These are phyloP conservation scores for Aureobasidium musti DNA, from an alignment of 2,329 filamentous ascomycete genomes.

Conservation along the genomic window DNA sequence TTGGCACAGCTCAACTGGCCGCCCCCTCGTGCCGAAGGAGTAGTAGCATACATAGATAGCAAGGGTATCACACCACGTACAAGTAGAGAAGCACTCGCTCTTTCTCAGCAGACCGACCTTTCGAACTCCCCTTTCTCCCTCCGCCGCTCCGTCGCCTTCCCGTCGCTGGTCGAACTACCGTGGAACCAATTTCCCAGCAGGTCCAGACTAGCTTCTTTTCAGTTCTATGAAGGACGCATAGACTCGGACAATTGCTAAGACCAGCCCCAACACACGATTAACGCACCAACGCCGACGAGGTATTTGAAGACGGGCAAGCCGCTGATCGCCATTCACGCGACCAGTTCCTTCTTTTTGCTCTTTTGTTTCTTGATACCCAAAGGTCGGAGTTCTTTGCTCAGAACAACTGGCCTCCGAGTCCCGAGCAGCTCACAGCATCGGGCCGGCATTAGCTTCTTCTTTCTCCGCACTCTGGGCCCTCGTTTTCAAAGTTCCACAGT, in stretches of 20 bases:
- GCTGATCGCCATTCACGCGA: conserved; percentile 23
- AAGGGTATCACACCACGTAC: conserved; percentile 18
- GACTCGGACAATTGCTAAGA: conserved; percentile 29
- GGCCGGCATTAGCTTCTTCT: conserved; percentile 28
- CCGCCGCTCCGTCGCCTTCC: conserved; percentile 24
- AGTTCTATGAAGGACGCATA: conserved; percentile 30
- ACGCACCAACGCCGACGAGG: conserved; percentile 21
- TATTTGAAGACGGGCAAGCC: conserved; percentile 7
- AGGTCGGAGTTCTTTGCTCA: conserved; percentile 17
- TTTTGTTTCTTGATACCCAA: conserved; percentile 23
- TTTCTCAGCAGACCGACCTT: conserved; percentile 3
- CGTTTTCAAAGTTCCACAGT: conserved; percentile 38
- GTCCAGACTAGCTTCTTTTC: conserved; percentile 28
- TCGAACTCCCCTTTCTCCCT: conserved; percentile 30
- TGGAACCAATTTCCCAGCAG: conserved; percentile 24
- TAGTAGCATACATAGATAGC: conserved; percentile 4
- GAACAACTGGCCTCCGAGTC: conserved; percentile 26
- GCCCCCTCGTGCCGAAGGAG: conserved; percentile 24
- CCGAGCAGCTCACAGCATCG: conserved; percentile 25
- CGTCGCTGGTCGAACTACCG: conserved; percentile 27
- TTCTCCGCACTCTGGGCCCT: conserved; percentile 30
- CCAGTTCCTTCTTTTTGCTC: conserved; percentile 2
- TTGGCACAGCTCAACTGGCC: conserved; percentile 28
- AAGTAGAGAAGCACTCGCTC: conserved; percentile 20
- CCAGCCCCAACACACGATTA: conserved; percentile 20